A percentile compares a stretch with the other conserved stretches of the same genome.
Evolutionary conservation across 2,329 filamentous ascomycete genomes (phyloP).

Genomic region (Lasiodiplodia sp.): DNA sequence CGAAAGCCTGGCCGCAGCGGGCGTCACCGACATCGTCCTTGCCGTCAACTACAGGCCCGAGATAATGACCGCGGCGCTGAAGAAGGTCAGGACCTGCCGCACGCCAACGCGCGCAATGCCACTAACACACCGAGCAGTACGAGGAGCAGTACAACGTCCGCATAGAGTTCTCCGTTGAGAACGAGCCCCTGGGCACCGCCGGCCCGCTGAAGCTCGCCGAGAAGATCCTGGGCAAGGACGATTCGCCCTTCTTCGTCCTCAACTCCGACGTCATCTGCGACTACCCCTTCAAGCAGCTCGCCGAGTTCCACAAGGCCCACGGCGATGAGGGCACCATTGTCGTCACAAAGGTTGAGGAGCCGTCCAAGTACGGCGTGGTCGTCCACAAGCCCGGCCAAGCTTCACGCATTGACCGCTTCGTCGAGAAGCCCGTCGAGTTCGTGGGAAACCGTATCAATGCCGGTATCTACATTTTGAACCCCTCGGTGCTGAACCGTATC

Average conservation of each 20-base stretch:
- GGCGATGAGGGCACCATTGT: constrained; percentile 97
- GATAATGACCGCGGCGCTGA: constrained; percentile 92
- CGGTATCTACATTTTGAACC: constrained; percentile 97
- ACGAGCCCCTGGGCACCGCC: constrained; percentile 92
- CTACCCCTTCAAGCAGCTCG: constrained; percentile 90
- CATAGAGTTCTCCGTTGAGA: constrained; percentile 97
- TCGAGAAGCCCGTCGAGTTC: constrained; percentile 99
- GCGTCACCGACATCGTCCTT: constrained; percentile 96
- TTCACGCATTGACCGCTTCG: constrained; percentile 95
- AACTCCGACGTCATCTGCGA: constrained; percentile 99
- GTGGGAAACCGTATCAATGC: constrained; percentile 99
- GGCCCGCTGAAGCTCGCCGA: constrained; percentile 96
- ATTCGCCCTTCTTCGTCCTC: constrained; percentile 95
- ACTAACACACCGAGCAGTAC: constrained; percentile 63
- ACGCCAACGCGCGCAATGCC: not conserved
- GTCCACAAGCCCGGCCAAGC: constrained; percentile 94
- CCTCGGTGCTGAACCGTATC: constrained; percentile 86
- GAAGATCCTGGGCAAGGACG: constrained; percentile 89
- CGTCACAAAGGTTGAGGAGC: constrained; percentile 98
- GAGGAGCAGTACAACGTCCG: constrained; percentile 91
- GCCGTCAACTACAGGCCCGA: constrained; percentile 99
- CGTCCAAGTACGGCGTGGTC: constrained; percentile 97
- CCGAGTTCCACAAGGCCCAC: constrained; percentile 89
- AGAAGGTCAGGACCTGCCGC: constrained; percentile 69
- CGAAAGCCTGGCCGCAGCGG: constrained; percentile 88